Conservation (phyloP, 345 rosid genomes). For the Gossypium turneri region DNA sequence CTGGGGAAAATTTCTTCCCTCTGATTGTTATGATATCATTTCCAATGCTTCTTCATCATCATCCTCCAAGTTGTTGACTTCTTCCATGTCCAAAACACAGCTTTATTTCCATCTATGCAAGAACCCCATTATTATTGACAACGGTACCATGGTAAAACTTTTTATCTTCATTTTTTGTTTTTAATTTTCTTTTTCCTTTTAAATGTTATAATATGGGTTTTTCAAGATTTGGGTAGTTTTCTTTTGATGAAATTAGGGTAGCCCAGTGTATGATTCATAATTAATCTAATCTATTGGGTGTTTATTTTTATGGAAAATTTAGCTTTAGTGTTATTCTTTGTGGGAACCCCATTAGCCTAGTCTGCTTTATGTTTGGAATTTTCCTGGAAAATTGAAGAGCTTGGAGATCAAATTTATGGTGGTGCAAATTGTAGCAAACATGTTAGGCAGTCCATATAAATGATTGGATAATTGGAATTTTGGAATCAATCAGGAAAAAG, state of each 20-base stretch:
- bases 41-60: constrained; percentile 9
- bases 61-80: not conserved
- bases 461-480: not conserved
- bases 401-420: not conserved
- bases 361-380: not conserved
- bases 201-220: not conserved
- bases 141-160: constrained; percentile 37
- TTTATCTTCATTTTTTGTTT: not conserved
- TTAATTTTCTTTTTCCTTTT: not conserved
- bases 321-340: not conserved
- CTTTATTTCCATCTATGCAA: constrained; percentile 42
- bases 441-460: not conserved
- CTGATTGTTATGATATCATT: constrained; percentile 28
- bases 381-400: not conserved
- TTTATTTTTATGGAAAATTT: not conserved
- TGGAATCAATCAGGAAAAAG: not conserved
- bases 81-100: constrained; percentile 33
- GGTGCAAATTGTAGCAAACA: not conserved
- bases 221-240: constrained; percentile 8
- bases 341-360: not conserved
- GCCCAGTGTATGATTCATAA: not conserved
- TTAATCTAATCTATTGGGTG: not conserved
- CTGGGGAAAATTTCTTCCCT: constrained; percentile 46
- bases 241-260: not conserved
- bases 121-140: constrained; percentile 31